Evolutionary conservation across 805 yeast species (phyloP).

Genomic region (Cyberlindnera mycetangii): DNA sequence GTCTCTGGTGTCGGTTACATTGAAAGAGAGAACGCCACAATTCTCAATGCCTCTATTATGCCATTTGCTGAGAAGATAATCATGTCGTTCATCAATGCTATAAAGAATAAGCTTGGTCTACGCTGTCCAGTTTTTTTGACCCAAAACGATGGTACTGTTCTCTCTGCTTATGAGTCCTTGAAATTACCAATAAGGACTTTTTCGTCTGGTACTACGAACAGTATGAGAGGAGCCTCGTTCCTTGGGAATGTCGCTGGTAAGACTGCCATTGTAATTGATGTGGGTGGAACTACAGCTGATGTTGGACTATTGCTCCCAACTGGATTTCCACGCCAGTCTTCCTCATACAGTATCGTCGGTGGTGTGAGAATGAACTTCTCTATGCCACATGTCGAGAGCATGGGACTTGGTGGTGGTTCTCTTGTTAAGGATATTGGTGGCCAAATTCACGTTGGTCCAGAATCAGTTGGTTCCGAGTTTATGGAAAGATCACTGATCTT

Average conservation of each 20-base stretch:
- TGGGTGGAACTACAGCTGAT: conserved; percentile 52
- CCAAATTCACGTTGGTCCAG: conserved; percentile 42
- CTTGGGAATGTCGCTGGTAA: conserved; percentile 32
- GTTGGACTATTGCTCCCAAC: conserved; percentile 43
- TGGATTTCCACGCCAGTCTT: conserved; percentile 47
- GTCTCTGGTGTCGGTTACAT: conserved; percentile 43
- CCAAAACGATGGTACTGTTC: conserved; percentile 48
- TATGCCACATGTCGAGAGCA: conserved; percentile 48
- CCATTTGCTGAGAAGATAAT: conserved; percentile 42
- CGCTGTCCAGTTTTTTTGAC: conserved; percentile 39
- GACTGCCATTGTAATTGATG: conserved; percentile 40
- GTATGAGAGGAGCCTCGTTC: conserved; percentile 47
- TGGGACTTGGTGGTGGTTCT: conserved; percentile 52
- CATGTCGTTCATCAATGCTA: conserved; percentile 36
- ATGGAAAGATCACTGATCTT: conserved; percentile 34
- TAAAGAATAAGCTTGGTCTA: conserved; percentile 32
- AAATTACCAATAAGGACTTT: conserved; percentile 44
- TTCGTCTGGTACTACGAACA: conserved; percentile 48
- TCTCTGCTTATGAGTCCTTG: conserved; percentile 38
- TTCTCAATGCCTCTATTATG: conserved; percentile 43
- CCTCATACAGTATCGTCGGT: conserved; percentile 41
- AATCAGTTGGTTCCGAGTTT: conserved; percentile 41
- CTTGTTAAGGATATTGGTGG: conserved; percentile 33
- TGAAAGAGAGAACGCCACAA: conserved; percentile 47
- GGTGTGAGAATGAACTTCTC: conserved; percentile 49